Base-by-base conservation (phyloP, 2,329 filamentous ascomycete genomes). In the Fusarium metavorans region DNA sequence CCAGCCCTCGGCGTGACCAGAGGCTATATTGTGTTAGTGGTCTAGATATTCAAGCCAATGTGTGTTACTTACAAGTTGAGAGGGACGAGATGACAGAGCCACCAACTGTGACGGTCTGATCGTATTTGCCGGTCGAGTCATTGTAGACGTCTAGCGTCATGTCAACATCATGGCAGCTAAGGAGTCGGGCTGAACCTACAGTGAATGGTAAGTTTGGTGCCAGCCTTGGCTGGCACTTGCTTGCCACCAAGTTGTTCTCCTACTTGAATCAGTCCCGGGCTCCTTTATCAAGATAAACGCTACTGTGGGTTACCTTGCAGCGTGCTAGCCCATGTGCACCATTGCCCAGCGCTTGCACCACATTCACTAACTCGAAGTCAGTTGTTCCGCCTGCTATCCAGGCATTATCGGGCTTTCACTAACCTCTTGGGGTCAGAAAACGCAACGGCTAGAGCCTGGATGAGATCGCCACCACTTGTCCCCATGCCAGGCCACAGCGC, bases 401-500 rank as follows among this genome's bases (percentile, higher is more conserved):
- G 3, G 14, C 14, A 0, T 14, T 5, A 1, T 16, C 4, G 1
- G 4, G 6, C 6, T 2, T 6, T 5, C 4, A 18, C 57, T 27
- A 48, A 74, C 72, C 41, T 41, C 1, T 57, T 50, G 11, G 71
- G 70, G 23, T 73, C 59, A 1, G 72, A 67, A 30, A 74, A 73
- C 8, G 72, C 66, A 41, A 74, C 72, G 2, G 72, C 72, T 4
- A 74, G 43, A n/a, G 72, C 67, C 20, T 74, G 72, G 7, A 74
- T 73, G 1, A 74, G 35, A 34, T 72, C 72, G 2, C 67, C 72
- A 6, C 50, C 56, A 32, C 72, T 74, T 1, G 67, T 74, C 1
- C 71, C 72, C 72, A 74, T 74, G 13, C 72, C 72, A 0, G 72
- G 70, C 72, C 72, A 74, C 3, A 74, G 23, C 32, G 72, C 72